Base-by-base conservation (phyloP, 169 alveolate species). In the Eimeria brunetti region DNA sequence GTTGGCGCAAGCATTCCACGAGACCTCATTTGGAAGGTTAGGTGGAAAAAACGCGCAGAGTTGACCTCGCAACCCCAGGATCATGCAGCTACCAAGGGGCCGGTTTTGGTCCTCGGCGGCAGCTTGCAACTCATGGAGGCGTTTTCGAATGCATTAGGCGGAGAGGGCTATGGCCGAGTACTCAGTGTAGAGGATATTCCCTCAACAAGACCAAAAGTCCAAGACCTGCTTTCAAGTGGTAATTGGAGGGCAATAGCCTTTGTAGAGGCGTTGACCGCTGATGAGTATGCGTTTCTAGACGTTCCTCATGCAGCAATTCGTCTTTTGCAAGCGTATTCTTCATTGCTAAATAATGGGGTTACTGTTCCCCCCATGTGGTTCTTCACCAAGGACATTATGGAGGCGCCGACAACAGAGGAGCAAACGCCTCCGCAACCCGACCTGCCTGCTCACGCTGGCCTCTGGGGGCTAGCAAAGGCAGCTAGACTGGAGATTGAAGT, bases 391-490 rank as follows among this genome's bases (percentile, higher is more conserved):
- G 95, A 81, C 78, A 51, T 78, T 27, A 88, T 94, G 85, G 81
- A 62, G 56, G 41, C 95, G 9, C 67, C 78, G 38, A 27, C 36
- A 33, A 51, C 46, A 30, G 88, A 41, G 24, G 95, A 60, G 36
- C 41, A 62, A 46, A 64, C 88, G 16, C 80, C 95, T 20, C 95
- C 95, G 27, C 83, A 56, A 16, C 78, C 91, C 2, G 94, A 86
- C 49, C 84, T 90, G 22, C 97, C 98, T 44, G 94, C 91, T 27
- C 96, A 96, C 76, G 95, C 97, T 1, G 98, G 98, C 14, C 96
- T 97, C n/a, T 97, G 98, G 98, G 98, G 98, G 60, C 89, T 97
- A 90, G 97, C 96, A 2, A 96, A 96, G 46, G 96, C 98, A 16
- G 97, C 97, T 38, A 92, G 96, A 46, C 94, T 96, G 88, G 97